Conservation (phyloP, 495 filamentous ascomycete genomes). For the Neurospora cerealis region DNA sequence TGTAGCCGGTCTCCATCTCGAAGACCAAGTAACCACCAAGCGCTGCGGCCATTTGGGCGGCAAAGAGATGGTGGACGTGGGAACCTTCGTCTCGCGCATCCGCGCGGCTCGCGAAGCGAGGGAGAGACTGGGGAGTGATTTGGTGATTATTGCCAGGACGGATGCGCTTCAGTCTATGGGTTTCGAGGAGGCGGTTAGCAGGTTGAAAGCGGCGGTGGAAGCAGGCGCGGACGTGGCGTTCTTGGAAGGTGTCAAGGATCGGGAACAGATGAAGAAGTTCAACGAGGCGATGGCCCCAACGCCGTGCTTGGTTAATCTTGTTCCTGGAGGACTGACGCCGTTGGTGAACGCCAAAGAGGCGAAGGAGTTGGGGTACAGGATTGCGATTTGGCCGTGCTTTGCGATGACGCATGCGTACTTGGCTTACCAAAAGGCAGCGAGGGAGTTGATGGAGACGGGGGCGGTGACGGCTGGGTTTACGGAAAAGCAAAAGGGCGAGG, state of each 20-base stretch:
- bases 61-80: slow-evolving; percentile 48
- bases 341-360: slow-evolving; percentile 46
- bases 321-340: slow-evolving; percentile 50
- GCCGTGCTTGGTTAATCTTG: slow-evolving; percentile 55
- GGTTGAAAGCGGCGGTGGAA: slow-evolving; percentile 46
- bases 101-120: slow-evolving; percentile 29
- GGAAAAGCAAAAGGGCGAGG: slow-evolving; percentile 18
- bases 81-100: slow-evolving; percentile 48
- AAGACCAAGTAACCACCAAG: slow-evolving; percentile 60
- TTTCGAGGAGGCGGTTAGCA: slow-evolving; percentile 48
- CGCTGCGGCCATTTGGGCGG: slow-evolving; percentile 53
- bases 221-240: slow-evolving; percentile 56
- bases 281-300: slow-evolving; percentile 9
- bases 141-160: slow-evolving; percentile 61
- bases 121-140: slow-evolving; percentile 37
- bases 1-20: slow-evolving; percentile 62
- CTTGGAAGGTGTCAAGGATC: slow-evolving; percentile 51
- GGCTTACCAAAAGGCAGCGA: slow-evolving; percentile 36
- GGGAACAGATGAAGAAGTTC: slow-evolving; percentile 30
- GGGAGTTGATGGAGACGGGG: slow-evolving; percentile 39
- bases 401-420: slow-evolving; percentile 41
- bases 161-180: slow-evolving; percentile 55
- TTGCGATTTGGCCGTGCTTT: slow-evolving; percentile 53
- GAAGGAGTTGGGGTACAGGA: slow-evolving; percentile 48
- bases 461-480: slow-evolving; percentile 14